These are phyloP conservation scores for Claviceps fusiformis DNA, from an alignment of 2,329 filamentous ascomycete genomes.

Conservation along the genomic window DNA sequence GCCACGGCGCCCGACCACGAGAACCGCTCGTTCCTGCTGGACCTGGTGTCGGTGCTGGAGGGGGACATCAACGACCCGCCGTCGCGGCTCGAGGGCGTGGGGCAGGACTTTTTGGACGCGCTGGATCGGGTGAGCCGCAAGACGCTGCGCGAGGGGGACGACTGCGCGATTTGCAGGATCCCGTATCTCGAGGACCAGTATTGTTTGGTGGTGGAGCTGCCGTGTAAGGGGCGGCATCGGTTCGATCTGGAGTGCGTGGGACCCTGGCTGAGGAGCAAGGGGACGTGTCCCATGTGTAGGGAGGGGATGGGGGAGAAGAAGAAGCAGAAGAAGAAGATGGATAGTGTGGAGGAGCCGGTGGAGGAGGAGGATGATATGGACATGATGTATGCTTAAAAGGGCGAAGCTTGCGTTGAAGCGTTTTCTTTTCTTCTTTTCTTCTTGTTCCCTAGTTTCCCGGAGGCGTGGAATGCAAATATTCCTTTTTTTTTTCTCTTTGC, in stretches of 20 bases:
- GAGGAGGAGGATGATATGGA: slow-evolving; percentile 40
- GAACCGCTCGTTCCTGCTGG: slow-evolving; percentile 36
- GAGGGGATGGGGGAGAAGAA: slow-evolving; percentile 46
- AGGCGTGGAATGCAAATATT: too few species aligned
- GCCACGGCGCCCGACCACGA: slow-evolving; percentile 32
- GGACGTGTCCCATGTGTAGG: slow-evolving; percentile 50
- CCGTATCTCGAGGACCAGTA: slow-evolving; percentile 47
- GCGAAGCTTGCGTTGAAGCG: not conserved
- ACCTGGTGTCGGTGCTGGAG: slow-evolving; percentile 34
- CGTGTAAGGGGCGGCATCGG: slow-evolving; percentile 42
- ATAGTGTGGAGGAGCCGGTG: slow-evolving; percentile 21
- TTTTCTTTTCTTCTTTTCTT: not conserved
- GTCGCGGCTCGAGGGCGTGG: slow-evolving; percentile 36
- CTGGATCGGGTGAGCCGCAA: slow-evolving; percentile 44
- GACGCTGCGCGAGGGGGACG: slow-evolving; percentile 34
- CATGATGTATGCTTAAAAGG: slow-evolving; percentile 25
- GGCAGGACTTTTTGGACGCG: slow-evolving; percentile 44
- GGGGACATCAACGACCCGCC: slow-evolving; percentile 39
- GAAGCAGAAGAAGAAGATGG: slow-evolving; percentile 30
- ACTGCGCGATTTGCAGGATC: slow-evolving; percentile 51
- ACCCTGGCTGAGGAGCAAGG: slow-evolving; percentile 51
- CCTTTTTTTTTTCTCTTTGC: not conserved
- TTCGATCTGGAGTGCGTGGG: slow-evolving; percentile 57
- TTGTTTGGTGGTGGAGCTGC: slow-evolving; percentile 49
- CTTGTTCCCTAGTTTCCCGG: not conserved